Percentiles rank a stretch among this genome's conserved stretches.
Evolutionary conservation across 768 basidiomycete species (phyloP).

Genomic region (Tulasnella sp.): DNA sequence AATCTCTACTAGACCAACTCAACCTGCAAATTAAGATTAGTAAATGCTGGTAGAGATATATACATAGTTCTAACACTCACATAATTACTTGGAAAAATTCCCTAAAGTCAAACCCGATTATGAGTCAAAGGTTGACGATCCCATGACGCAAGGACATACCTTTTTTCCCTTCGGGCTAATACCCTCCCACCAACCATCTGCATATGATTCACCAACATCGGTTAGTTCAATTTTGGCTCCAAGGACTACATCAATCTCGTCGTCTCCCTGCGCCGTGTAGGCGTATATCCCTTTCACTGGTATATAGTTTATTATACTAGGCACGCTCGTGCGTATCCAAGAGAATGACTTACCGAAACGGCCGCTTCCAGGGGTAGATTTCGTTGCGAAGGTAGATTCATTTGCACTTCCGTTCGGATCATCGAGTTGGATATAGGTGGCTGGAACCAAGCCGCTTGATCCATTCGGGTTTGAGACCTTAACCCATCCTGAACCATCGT

Average conservation of each 20-base stretch:
- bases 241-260: conserved; percentile 51
- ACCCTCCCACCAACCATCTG: conserved; percentile 85
- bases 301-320: not conserved
- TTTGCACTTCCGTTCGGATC: conserved; percentile 18
- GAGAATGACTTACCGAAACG: conserved; percentile 37
- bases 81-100: conserved; percentile 83
- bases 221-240: conserved; percentile 54
- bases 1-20: not conserved
- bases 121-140: too few relatives aligned
- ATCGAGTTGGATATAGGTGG: conserved; percentile 51
- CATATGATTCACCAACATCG: conserved; percentile 53
- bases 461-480: conserved; percentile 52
- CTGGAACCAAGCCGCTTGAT: conserved; percentile 64
- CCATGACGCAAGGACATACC: too few relatives aligned
- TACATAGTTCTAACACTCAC: conserved; percentile 34
- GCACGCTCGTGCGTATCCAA: not conserved
- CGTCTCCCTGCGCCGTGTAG: conserved; percentile 58
- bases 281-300: conserved; percentile 72
- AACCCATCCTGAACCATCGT: conserved; percentile 80
- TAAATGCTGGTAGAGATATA: not conserved
- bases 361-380: conserved; percentile 25
- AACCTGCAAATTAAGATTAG: not conserved
- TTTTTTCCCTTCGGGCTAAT: conserved; percentile 19
- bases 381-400: not conserved
- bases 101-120: conserved; percentile 42